Percentiles rank a stretch among this genome's conserved stretches.
phyloP scores from a whole-genome alignment of 1,284 basidiomycete species.

The Pyrrhoderma noxium region DNA sequence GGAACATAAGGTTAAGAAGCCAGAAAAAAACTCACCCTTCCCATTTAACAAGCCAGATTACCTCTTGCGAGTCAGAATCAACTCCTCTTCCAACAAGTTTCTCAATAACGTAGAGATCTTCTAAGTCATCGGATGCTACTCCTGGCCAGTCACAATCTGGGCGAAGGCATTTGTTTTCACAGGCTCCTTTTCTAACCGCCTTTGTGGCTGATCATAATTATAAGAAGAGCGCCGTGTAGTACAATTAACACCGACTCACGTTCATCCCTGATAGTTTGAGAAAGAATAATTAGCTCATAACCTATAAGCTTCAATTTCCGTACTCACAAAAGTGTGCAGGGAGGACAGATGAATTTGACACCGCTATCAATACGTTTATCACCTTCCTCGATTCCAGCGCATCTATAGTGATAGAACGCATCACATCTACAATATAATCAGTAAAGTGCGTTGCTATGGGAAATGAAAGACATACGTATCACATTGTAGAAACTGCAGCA shows the following conservation, averaged over 20 bases:
- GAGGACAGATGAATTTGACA: conserved; percentile 10
- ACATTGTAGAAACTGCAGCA: conserved; percentile 13
- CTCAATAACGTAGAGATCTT: conserved; percentile 13
- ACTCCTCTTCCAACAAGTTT: conserved; percentile 9
- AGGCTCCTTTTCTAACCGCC: not conserved
- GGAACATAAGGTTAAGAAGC: too few relatives aligned
- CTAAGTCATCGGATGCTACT: not conserved
- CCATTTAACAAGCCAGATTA: conserved; percentile 17
- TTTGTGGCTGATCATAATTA: not conserved
- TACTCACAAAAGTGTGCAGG: conserved; percentile 11
- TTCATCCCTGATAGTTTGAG: conserved; percentile 2
- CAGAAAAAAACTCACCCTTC: conserved; percentile 7
- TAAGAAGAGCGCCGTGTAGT: not conserved
- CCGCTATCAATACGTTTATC: not conserved
- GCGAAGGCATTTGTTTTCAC: not conserved
- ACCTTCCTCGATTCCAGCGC: conserved; percentile 7
- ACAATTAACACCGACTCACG: not conserved
- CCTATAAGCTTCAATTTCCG: too few relatives aligned
- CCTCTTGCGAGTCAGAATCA: not conserved
- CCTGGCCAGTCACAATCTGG: conserved; percentile 16
- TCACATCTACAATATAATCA: conserved; percentile 8
- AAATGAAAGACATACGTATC: conserved; percentile 8
- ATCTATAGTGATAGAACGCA: conserved; percentile 10
- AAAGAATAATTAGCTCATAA: too few relatives aligned
- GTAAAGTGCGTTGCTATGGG: not conserved